Evolutionary conservation across 306 rosid genomes (phyloP), one percentile per base, ranked within the genome.

Genomic region (Ammopiptanthus mongolicus): DNA sequence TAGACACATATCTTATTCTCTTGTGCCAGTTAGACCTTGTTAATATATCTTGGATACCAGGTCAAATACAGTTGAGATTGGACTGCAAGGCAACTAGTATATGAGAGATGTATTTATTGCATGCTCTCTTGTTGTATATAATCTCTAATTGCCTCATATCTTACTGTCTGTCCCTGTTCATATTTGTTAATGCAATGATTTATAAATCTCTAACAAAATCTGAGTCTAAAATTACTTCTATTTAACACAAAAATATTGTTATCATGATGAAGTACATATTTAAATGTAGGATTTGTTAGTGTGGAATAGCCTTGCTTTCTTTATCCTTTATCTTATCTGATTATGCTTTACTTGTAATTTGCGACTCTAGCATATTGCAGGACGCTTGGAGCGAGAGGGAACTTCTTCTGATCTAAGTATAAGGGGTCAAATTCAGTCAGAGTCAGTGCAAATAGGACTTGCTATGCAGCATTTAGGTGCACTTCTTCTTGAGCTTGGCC

Each of bases 401-500:
- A 69, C 82, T 52, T 90, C 96, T 72, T 31, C 86, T 47, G 97
- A 92, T 83, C 76, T 78, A 29, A 68, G 61, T 48, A 55, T 78
- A 56, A 86, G 99, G 77, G 84, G 84, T 65, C 96, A 90, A 82
- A 85, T 96, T 79, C 97, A 92, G 83, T 77, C 90, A 52, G 98
- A 96, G 72, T 81, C 98, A 1, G 65, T 81, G 79, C 96, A 87
- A 73, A 78, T 88, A 48, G 99, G 97, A 56, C 76, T 96, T 86
- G 86, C 88, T 41, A 85, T 89, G 91, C 98, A 92, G 80, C 98
- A 96, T 78, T 83, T 96, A 77, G 99, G 99, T 7, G 84, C 98
- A 17, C 88, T 92, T 84, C 82, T 96, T 65, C 92, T 96, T 73
- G 99, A 96, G 93, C 96, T 96, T 80, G 98, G 98, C 73, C 99